Conservation (phyloP, 345 rosid genomes). For the Lepidium africanum region DNA sequence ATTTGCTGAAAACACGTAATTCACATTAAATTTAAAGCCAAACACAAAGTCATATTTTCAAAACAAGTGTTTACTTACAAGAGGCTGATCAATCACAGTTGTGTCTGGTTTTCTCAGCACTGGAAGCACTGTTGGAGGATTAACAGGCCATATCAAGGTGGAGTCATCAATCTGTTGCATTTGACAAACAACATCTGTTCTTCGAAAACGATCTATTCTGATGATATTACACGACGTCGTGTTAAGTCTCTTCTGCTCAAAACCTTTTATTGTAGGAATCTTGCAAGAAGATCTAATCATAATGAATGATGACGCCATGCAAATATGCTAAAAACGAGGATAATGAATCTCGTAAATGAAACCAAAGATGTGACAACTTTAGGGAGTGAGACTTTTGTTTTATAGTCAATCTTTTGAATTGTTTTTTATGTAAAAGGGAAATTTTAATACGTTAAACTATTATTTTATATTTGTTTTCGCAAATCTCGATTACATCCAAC, state of each 20-base stretch:
- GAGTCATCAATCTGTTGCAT: background rate
- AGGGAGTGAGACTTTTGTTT: background rate
- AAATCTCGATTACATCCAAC: background rate
- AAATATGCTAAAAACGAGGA: background rate
- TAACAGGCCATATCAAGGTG: constrained; percentile 41
- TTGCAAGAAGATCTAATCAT: constrained; percentile 19
- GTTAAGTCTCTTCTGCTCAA: constrained; percentile 14
- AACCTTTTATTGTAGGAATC: constrained; percentile 18
- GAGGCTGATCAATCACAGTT: constrained; percentile 45
- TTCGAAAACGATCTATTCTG: constrained; percentile 6
- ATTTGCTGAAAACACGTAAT: constrained; percentile 42
- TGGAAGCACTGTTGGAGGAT: constrained; percentile 55
- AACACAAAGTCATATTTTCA: background rate
- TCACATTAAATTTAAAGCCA: background rate
- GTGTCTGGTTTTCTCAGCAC: constrained; percentile 45
- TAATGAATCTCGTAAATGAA: background rate
- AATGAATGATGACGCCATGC: constrained; percentile 18
- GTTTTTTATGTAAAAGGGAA: background rate
- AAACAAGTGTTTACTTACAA: constrained; percentile 34
- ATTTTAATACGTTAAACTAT: background rate
- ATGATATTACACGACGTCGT: constrained; percentile 6
- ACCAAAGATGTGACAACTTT: background rate
- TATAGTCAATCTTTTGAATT: background rate
- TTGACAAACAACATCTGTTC: constrained; percentile 1
- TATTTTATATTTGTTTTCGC: background rate